These are phyloP conservation scores for Fraxinus angustifolia DNA, from an alignment of 305 asterid species.

Conservation along the genomic window DNA sequence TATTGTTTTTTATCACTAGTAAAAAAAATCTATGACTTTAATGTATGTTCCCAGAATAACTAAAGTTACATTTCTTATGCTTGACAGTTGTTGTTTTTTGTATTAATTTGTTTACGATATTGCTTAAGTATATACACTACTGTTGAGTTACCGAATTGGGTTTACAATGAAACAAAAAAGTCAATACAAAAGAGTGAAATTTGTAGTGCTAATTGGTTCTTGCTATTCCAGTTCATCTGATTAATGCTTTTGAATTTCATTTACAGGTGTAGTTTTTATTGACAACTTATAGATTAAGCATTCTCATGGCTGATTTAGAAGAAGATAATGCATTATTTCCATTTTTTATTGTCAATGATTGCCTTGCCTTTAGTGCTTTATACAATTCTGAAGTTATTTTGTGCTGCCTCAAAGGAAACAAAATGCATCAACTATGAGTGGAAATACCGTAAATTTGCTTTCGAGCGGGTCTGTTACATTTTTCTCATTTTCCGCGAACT, in stretches of 20 bases:
- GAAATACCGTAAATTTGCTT: no score
- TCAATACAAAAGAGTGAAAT: not conserved
- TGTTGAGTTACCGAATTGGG: not conserved
- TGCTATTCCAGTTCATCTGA: slow-evolving; percentile 4
- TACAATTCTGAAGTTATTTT: slow-evolving; percentile 32
- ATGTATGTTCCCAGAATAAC: not conserved
- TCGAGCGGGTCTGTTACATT: not conserved
- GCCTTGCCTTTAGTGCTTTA: slow-evolving; percentile 81
- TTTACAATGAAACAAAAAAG: not conserved
- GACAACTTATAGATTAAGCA: slow-evolving; percentile 22
- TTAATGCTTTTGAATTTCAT: slow-evolving; percentile 2
- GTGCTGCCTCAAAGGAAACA: not conserved
- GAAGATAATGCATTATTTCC: slow-evolving; percentile 79
- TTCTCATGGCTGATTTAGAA: slow-evolving; percentile 64
- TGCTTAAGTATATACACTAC: not conserved
- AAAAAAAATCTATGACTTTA: not conserved
- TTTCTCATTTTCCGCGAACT: not conserved
- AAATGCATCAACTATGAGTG: not conserved
- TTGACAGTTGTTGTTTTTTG: not conserved
- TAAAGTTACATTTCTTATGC: not conserved
- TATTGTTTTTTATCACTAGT: not conserved
- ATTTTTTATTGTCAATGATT: slow-evolving; percentile 70
- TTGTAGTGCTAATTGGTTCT: not conserved
- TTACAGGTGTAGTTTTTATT: slow-evolving; percentile 38
- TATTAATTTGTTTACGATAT: not conserved